These are phyloP conservation scores for Nakazawaea ambrosiae DNA, from an alignment of 805 yeast species.

Conservation along the genomic window DNA sequence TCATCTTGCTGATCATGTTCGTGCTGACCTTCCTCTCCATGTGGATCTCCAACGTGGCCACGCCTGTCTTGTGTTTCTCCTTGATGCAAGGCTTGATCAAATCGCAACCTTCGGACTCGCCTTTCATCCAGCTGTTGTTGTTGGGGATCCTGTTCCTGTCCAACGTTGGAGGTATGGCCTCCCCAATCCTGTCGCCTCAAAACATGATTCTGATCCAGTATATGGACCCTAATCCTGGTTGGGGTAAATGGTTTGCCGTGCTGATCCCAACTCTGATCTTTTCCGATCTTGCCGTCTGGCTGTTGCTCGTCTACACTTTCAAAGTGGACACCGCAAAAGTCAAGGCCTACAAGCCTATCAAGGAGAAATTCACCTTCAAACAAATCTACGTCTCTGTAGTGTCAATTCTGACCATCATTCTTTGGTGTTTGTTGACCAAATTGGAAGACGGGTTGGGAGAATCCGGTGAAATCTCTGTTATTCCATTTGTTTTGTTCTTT, in stretches of 20 bases:
- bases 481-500: conserved; percentile 41
- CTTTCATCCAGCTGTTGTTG: conserved; percentile 22
- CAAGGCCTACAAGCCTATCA: conserved; percentile 38
- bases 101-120: conserved; percentile 28
- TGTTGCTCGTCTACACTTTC: conserved; percentile 49
- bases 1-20: conserved; percentile 41
- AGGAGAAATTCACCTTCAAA: conserved; percentile 35
- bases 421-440: conserved; percentile 42
- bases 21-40: conserved; percentile 45
- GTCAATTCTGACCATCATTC: conserved; percentile 34
- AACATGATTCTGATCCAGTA: conserved; percentile 48
- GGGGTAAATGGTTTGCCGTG: conserved; percentile 53
- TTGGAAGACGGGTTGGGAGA: conserved; percentile 37
- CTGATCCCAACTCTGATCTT: conserved; percentile 40
- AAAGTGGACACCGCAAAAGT: conserved; percentile 41
- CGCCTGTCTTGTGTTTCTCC: conserved; percentile 47
- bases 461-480: conserved; percentile 39
- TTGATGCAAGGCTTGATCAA: conserved; percentile 42
- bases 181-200: conserved; percentile 50
- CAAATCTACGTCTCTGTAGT: conserved; percentile 37
- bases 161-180: conserved; percentile 48
- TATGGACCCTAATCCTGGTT: conserved; percentile 43
- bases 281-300: conserved; percentile 34
- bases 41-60: conserved; percentile 56
- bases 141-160: conserved; percentile 42